These are phyloP conservation scores for Phyllosticta ampelicida DNA, from an alignment of 2,329 filamentous ascomycete genomes.

Conservation along the genomic window DNA sequence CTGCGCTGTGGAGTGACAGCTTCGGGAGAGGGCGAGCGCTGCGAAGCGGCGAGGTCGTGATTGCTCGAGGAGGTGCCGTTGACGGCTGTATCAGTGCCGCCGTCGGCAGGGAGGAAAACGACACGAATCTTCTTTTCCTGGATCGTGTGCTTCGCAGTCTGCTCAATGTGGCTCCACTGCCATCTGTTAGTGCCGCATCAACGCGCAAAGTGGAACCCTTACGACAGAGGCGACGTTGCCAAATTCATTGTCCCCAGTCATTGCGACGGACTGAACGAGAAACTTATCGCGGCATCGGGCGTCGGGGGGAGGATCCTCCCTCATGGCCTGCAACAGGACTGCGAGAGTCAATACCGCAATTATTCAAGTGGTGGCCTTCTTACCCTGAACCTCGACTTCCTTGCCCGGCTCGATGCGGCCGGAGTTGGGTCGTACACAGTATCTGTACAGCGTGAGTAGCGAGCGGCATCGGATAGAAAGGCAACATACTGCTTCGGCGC, in stretches of 20 bases:
- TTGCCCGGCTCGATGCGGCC: conserved; percentile 86
- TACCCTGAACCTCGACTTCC: conserved; percentile 88
- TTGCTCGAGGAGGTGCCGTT: conserved; percentile 23
- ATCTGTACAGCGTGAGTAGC: conserved; percentile 45
- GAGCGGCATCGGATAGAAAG: background rate
- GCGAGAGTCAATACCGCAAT: conserved; percentile 10
- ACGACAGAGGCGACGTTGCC: conserved; percentile 72
- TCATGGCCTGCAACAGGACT: conserved; percentile 98
- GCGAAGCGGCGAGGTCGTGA: conserved; percentile 22
- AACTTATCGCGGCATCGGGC: conserved; percentile 96
- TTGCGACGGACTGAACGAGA: conserved; percentile 81
- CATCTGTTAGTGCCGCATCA: conserved; percentile 10
- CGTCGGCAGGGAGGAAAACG: conserved; percentile 61
- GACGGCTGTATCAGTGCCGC: conserved; percentile 20
- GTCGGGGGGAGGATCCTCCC: conserved; percentile 76
- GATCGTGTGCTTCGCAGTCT: conserved; percentile 63
- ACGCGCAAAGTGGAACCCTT: conserved; percentile 27
- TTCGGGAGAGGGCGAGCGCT: conserved; percentile 46
- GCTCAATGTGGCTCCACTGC: conserved; percentile 67
- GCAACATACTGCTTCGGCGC: conserved; percentile 90
- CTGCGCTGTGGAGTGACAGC: conserved; percentile 37
- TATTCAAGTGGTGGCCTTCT: background rate
- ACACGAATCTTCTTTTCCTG: conserved; percentile 96
- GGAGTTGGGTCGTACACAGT: conserved; percentile 95
- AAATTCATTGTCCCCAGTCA: conserved; percentile 75